Conservation (phyloP, 768 basidiomycete genomes). For the Serpula lacrymans region DNA sequence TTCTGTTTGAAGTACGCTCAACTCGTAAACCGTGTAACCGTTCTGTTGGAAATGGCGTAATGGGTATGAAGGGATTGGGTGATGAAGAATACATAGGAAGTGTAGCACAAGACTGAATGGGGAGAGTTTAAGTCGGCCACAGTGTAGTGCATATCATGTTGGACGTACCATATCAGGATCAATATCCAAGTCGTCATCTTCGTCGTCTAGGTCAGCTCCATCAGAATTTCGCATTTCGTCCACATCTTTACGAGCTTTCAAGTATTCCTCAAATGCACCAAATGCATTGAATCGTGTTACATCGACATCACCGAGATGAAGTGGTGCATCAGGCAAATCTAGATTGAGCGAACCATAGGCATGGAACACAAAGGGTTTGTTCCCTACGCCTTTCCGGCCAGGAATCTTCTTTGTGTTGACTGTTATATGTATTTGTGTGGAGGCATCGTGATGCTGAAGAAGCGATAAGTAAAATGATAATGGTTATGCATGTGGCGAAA, state of each 20-base stretch:
- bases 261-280: slow-evolving; percentile 22
- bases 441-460: slow-evolving; percentile 49
- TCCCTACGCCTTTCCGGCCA: slow-evolving; percentile 53
- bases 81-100: slow-evolving; percentile 24
- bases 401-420: slow-evolving; percentile 51
- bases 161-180: slow-evolving; percentile 25
- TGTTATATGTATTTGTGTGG: slow-evolving; percentile 60
- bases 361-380: slow-evolving; percentile 58
- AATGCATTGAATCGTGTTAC: slow-evolving; percentile 28
- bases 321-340: slow-evolving; percentile 16
- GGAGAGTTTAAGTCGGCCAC: neutral
- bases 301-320: slow-evolving; percentile 20
- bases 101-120: slow-evolving; percentile 22
- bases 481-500: neutral
- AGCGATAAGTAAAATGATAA: neutral
- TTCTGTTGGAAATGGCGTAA: slow-evolving; percentile 26
- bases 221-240: no score
- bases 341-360: slow-evolving; percentile 41
- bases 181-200: slow-evolving; percentile 20
- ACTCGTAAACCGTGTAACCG: slow-evolving; percentile 24
- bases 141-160: neutral
- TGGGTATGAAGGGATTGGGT: slow-evolving; percentile 10
- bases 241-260: slow-evolving; percentile 16
- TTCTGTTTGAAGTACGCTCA: slow-evolving; percentile 27
- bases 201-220: slow-evolving; percentile 17